These are phyloP conservation scores for Ustilago cynodontis DNA, from an alignment of 1,284 basidiomycete species.

Conservation along the genomic window DNA sequence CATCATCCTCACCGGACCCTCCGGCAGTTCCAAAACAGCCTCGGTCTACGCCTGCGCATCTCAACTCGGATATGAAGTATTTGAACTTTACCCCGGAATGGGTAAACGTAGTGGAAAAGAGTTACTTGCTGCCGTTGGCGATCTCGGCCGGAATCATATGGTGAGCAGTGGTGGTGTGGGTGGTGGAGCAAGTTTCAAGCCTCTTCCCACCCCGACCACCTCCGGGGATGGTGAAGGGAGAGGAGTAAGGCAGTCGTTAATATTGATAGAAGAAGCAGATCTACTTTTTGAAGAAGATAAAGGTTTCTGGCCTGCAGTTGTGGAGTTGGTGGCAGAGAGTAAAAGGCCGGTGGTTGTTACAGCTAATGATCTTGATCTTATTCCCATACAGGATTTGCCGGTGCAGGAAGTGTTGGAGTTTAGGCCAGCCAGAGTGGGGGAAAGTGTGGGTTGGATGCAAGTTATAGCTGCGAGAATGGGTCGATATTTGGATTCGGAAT, in stretches of 20 bases:
- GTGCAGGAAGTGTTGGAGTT: conserved; percentile 54
- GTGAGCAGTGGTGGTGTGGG: conserved; percentile 58
- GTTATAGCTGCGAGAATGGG: conserved; percentile 16
- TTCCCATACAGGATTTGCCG: conserved; percentile 47
- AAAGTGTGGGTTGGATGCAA: conserved; percentile 67
- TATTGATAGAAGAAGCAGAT: conserved; percentile 97
- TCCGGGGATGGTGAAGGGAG: background rate
- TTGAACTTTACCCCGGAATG: conserved; percentile 97
- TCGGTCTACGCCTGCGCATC: conserved; percentile 66
- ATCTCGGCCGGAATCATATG: conserved; percentile 84
- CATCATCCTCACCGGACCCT: conserved; percentile 80
- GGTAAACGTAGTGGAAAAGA: conserved; percentile 81
- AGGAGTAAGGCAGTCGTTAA: conserved; percentile 82
- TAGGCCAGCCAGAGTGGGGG: conserved; percentile 18
- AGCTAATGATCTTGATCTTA: conserved; percentile 58
- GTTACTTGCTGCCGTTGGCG: conserved; percentile 85
- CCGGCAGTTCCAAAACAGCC: conserved; percentile 64
- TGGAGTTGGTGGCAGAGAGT: conserved; percentile 62
- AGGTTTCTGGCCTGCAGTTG: conserved; percentile 85
- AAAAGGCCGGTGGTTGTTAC: conserved; percentile 64
- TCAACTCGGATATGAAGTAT: conserved; percentile 91
- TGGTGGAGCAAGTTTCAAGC: conserved; percentile 45
- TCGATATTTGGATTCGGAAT: background rate
- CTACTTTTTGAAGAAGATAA: conserved; percentile 89
- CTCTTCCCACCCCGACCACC: background rate